Evolutionary conservation across 2,329 filamentous ascomycete species (phyloP).

Genomic region (Ophiocordyceps camponoti-rufipedis): DNA sequence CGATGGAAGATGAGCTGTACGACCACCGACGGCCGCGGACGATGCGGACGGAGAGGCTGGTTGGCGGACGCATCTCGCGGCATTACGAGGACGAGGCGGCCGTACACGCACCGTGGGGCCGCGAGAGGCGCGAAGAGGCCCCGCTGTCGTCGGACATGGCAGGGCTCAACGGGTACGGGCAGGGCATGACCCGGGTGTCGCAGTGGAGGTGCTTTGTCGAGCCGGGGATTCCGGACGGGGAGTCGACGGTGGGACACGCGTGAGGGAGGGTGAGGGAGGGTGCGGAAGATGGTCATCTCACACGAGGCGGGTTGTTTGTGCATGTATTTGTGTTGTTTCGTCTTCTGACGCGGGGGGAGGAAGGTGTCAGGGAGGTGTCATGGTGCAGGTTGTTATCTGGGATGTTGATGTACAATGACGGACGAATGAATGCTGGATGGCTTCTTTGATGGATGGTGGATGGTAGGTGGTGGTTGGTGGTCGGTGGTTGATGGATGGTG

Average conservation of each 20-base stretch:
- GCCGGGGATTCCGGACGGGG: constrained; percentile 20
- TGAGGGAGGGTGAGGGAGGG: background rate
- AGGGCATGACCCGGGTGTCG: constrained; percentile 27
- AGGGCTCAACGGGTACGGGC: constrained; percentile 22
- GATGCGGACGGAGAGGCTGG: constrained; percentile 12
- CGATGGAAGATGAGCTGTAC: constrained; percentile 19
- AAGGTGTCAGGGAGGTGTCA: too few relatives aligned
- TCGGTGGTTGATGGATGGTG: too few relatives aligned
- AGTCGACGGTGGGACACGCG: constrained; percentile 3
- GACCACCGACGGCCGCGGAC: constrained; percentile 9
- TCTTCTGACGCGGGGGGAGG: too few relatives aligned
- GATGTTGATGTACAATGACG: too few relatives aligned
- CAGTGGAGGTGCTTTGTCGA: constrained; percentile 31
- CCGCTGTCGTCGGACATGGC: constrained; percentile 24
- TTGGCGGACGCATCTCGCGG: constrained; percentile 9
- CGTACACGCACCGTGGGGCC: constrained; percentile 10
- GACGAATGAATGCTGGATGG: too few relatives aligned
- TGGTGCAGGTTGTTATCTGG: too few relatives aligned
- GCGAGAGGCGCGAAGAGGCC: constrained; percentile 10
- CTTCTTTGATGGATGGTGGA: too few relatives aligned
- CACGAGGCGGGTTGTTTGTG: background rate
- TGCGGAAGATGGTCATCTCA: background rate
- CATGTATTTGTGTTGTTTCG: too few relatives aligned
- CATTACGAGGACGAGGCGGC: constrained; percentile 15
- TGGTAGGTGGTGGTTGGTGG: too few relatives aligned